Evolutionary conservation across 2,329 filamentous ascomycete genomes (phyloP).

Genomic region (Apiospora arundinis): DNA sequence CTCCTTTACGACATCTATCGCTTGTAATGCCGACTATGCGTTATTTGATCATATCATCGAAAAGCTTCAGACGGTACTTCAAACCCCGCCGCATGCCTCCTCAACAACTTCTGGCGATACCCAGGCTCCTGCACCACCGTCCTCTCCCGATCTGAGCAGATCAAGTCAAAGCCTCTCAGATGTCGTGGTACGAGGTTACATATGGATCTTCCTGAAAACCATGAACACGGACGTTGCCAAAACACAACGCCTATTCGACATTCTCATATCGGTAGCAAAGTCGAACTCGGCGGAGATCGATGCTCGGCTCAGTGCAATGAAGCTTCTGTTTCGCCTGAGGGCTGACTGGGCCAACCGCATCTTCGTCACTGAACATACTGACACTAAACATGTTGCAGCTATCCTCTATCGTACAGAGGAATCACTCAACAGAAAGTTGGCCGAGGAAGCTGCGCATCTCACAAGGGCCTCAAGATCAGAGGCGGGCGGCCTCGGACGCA

Average conservation of each 20-base stretch:
- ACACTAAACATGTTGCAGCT: conserved; percentile 75
- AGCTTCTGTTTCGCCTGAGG: conserved; percentile 80
- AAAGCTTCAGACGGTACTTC: conserved; percentile 57
- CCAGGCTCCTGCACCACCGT: conserved; percentile 31
- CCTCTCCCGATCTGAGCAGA: conserved; percentile 36
- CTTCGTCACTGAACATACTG: conserved; percentile 72
- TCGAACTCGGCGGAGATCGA: conserved; percentile 67
- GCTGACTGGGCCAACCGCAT: conserved; percentile 82
- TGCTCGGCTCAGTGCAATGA: conserved; percentile 76
- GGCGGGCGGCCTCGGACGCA: conserved; percentile 46
- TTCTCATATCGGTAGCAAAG: conserved; percentile 68
- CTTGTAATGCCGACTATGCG: conserved; percentile 61
- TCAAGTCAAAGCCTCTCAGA: conserved; percentile 66
- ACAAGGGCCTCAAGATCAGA: conserved; percentile 53
- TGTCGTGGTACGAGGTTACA: conserved; percentile 73
- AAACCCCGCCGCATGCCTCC: conserved; percentile 54
- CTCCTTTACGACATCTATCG: conserved; percentile 68
- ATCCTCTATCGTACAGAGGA: conserved; percentile 71
- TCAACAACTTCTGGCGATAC: conserved; percentile 43
- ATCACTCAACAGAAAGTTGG: conserved; percentile 56
- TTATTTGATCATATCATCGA: conserved; percentile 66
- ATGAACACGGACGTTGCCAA: conserved; percentile 72
- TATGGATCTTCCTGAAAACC: conserved; percentile 77
- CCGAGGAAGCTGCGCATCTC: conserved; percentile 57
- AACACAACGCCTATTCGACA: conserved; percentile 65